phyloP scores from a whole-genome alignment of 2,329 filamentous ascomycete genomes.

The Pseudogymnoascus sp. region DNA sequence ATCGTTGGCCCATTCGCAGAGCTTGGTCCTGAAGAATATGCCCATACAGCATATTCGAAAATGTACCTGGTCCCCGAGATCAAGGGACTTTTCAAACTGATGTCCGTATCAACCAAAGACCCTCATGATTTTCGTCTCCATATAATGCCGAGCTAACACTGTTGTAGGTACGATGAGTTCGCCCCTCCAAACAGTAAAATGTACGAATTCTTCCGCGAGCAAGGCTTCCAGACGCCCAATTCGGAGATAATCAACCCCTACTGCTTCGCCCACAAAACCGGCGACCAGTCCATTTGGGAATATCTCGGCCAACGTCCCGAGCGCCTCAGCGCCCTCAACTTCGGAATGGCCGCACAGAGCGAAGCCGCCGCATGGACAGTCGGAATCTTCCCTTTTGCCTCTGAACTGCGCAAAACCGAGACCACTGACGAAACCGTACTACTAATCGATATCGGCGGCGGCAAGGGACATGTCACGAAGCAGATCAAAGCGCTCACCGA shows the following conservation, averaged over 20 bases:
- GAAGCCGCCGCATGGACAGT: slow-evolving; percentile 11
- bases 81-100: slow-evolving; percentile 17
- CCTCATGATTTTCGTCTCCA: neutral
- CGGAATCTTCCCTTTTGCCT: slow-evolving; percentile 20
- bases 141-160: neutral
- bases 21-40: slow-evolving; percentile 17
- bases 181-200: slow-evolving; percentile 15
- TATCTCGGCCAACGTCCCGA: slow-evolving; percentile 20
- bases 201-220: slow-evolving; percentile 18
- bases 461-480: slow-evolving; percentile 13
- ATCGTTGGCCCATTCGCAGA: slow-evolving; percentile 19
- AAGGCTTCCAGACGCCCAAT: slow-evolving; percentile 18
- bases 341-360: slow-evolving; percentile 20
- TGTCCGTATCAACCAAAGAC: slow-evolving; percentile 10
- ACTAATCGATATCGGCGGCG: slow-evolving; percentile 17
- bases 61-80: slow-evolving; percentile 17
- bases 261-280: slow-evolving; percentile 21
- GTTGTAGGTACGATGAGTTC: slow-evolving; percentile 20
- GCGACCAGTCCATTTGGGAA: slow-evolving; percentile 22
- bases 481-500: slow-evolving; percentile 12
- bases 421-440: slow-evolving; percentile 21
- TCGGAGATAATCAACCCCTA: slow-evolving; percentile 21
- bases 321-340: slow-evolving; percentile 23
- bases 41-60: slow-evolving; percentile 19
- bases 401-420: slow-evolving; percentile 15